A percentile compares a stretch with the other conserved stretches of the same genome.
Conservation (phyloP, 805 yeast species). For the Kodamaea kakaduensis region DNA sequence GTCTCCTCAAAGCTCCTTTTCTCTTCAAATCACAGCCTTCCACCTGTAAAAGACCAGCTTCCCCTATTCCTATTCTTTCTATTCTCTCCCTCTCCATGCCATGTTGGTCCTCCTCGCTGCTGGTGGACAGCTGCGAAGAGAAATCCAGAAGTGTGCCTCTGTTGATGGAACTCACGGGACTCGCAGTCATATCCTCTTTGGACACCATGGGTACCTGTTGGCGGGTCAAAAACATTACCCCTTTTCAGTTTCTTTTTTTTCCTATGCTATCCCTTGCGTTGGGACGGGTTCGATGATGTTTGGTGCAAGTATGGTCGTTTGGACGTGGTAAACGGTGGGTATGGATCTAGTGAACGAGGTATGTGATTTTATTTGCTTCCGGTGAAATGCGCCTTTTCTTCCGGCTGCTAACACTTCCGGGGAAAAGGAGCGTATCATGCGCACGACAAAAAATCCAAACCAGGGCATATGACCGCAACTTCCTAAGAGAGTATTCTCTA, state of each 20-base stretch:
- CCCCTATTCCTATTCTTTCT: too few relatives aligned
- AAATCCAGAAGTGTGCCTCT: conserved; percentile 8
- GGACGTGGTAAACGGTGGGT: too few relatives aligned
- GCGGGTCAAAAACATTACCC: conserved; percentile 4
- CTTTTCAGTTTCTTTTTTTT: conserved; percentile 3
- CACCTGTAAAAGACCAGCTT: too few relatives aligned
- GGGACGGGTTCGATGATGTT: too few relatives aligned
- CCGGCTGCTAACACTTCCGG: conserved; percentile 1
- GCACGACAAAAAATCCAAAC: background rate
- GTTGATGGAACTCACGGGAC: conserved; percentile 8
- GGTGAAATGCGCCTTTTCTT: conserved; percentile 1
- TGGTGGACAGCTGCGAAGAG: conserved; percentile 8
- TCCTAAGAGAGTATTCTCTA: conserved; percentile 1
- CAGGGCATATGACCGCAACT: conserved; percentile 2
- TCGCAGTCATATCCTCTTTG: conserved; percentile 6
- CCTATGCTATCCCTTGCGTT: too few relatives aligned
- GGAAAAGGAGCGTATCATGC: conserved; percentile 1
- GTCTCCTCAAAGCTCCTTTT: too few relatives aligned
- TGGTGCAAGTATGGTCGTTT: too few relatives aligned
- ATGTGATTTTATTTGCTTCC: conserved; percentile 3
- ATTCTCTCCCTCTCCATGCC: too few relatives aligned
- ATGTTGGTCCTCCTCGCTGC: too few relatives aligned
- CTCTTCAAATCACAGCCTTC: too few relatives aligned
- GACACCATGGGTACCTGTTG: conserved; percentile 2
- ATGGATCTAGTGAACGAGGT: too few relatives aligned